These are phyloP conservation scores for Rhodomyrtus psidioides DNA, from an alignment of 441 rosid species.

Conservation along the genomic window DNA sequence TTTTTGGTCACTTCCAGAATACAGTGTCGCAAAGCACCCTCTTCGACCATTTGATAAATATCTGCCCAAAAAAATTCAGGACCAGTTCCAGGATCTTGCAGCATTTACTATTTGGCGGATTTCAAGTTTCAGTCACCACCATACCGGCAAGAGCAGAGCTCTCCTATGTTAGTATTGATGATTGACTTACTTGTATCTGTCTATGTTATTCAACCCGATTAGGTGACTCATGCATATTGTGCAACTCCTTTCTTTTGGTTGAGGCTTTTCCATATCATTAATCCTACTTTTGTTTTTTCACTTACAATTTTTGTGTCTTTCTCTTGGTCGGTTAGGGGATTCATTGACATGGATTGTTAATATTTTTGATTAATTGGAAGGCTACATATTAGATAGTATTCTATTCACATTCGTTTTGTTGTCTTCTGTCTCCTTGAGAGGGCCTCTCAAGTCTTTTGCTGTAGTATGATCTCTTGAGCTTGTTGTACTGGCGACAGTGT, in stretches of 20 bases:
- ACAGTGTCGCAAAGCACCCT: slow-evolving; percentile 54
- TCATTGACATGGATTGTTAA: not conserved
- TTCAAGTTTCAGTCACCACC: slow-evolving; percentile 86
- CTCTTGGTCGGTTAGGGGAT: not conserved
- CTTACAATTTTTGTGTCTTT: not conserved
- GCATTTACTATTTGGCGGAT: not conserved
- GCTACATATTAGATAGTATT: not conserved
- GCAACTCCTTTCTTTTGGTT: not conserved
- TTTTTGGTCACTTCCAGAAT: slow-evolving; percentile 37
- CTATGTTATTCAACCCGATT: rapidly evolving
- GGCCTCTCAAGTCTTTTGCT: not conserved
- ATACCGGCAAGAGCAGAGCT: not conserved
- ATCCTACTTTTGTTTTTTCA: not conserved
- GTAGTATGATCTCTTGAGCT: not conserved
- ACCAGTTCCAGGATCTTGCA: too few species aligned
- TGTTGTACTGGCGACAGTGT: not conserved
- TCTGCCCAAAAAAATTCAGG: not conserved
- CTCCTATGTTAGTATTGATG: not conserved
- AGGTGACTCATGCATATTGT: not conserved
- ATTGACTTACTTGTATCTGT: not conserved
- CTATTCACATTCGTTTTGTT: not conserved
- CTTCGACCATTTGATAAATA: slow-evolving; percentile 79
- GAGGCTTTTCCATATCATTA: rapidly evolving
- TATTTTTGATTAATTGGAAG: not conserved
- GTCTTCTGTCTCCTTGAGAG: too few species aligned